These are phyloP conservation scores for Ordospora colligata DNA, from an alignment of 371 early-diverging fungal species.

Conservation along the genomic window DNA sequence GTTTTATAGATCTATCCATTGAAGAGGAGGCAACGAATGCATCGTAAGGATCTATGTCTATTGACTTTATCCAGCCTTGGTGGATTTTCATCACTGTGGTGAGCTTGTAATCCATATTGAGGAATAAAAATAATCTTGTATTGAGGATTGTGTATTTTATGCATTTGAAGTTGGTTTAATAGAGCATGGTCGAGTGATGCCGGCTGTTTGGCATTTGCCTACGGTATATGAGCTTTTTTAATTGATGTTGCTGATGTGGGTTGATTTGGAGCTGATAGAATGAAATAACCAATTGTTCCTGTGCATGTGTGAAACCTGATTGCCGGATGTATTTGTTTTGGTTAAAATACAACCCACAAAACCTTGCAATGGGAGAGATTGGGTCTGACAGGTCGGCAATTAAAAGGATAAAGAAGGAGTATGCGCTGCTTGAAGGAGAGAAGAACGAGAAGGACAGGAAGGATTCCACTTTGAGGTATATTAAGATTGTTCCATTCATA, in stretches of 20 bases:
- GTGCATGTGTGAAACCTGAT: constrained; percentile 5
- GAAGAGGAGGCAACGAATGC: background rate
- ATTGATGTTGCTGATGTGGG: too few species aligned
- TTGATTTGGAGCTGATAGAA: too few species aligned
- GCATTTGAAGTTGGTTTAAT: too few species aligned
- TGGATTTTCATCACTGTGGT: constrained; percentile 2
- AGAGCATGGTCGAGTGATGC: too few species aligned
- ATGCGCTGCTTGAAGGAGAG: constrained; percentile 6
- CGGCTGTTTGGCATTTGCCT: too few species aligned
- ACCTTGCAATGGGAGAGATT: background rate
- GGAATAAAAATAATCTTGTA: background rate
- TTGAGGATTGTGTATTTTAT: too few species aligned
- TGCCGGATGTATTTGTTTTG: constrained; percentile 21
- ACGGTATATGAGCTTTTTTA: too few species aligned
- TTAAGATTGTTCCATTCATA: constrained; percentile 27
- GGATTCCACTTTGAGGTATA: constrained; percentile 27
- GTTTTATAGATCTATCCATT: background rate
- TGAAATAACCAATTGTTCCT: too few species aligned
- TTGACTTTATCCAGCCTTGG: background rate
- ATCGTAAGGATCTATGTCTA: constrained; percentile 6
- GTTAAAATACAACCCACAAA: constrained; percentile 3
- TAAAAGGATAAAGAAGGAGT: constrained; percentile 32
- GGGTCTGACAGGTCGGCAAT: constrained; percentile 30
- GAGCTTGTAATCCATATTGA: background rate
- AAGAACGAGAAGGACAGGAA: constrained; percentile 6